Evolutionary conservation across 495 filamentous ascomycete genomes (phyloP).

Genomic region (Evansstolkia leycettana): DNA sequence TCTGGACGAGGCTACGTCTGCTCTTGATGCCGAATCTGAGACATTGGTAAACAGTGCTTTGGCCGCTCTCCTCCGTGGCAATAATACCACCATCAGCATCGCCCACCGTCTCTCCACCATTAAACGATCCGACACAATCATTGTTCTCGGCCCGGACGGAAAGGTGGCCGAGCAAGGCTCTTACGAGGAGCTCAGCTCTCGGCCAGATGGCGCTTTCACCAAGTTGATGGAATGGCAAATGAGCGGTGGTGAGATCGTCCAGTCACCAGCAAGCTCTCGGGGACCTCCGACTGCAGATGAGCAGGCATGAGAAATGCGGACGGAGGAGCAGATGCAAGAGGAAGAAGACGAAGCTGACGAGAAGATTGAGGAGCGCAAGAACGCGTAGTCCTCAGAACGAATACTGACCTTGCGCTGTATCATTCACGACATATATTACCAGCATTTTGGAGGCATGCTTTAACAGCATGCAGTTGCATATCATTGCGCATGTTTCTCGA

Average conservation of each 20-base stretch:
- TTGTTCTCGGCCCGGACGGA: slow-evolving; percentile 74
- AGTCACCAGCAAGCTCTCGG: slow-evolving; percentile 11
- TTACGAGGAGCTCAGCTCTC: slow-evolving; percentile 61
- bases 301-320: slow-evolving; percentile 23
- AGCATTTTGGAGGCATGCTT: too few species aligned
- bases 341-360: slow-evolving; percentile 14
- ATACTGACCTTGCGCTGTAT: not conserved
- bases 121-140: slow-evolving; percentile 85
- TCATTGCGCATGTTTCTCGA: too few species aligned
- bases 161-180: slow-evolving; percentile 81
- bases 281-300: slow-evolving; percentile 15
- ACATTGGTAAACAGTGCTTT: slow-evolving; percentile 89
- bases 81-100: slow-evolving; percentile 93
- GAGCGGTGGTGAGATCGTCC: slow-evolving; percentile 56
- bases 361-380: slow-evolving; percentile 1
- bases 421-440: too few species aligned
- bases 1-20: slow-evolving; percentile 86
- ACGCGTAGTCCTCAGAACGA: not conserved
- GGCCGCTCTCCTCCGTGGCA: slow-evolving; percentile 62
- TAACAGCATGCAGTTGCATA: too few species aligned
- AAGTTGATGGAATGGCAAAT: slow-evolving; percentile 99
- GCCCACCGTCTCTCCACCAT: slow-evolving; percentile 93
- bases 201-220: slow-evolving; percentile 70
- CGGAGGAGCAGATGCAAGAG: slow-evolving; percentile 15
- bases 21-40: slow-evolving; percentile 94